Evolutionary conservation across 495 filamentous ascomycete species (phyloP), one percentile per base, ranked within the genome.

Genomic region (Penicillium canescens): DNA sequence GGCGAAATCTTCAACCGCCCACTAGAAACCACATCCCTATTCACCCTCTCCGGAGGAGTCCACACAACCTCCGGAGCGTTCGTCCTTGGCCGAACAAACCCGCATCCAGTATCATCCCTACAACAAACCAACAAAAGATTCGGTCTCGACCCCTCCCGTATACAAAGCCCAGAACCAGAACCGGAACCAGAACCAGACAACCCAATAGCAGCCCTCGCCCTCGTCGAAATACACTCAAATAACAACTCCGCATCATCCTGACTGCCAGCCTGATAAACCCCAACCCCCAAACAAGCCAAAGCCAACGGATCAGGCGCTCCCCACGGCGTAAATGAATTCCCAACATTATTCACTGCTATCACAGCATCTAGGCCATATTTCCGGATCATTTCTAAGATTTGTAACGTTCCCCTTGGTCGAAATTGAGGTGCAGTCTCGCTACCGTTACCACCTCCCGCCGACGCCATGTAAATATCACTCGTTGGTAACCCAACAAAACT

Each of bases 241-340:
- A 91, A 62, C 8, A 85, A 48, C 46, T 81, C 77, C 2, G 83
- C 78, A 66, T 86, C 84, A 12, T 61, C 55, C 61, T 76, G 72
- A 4, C 81, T 85, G 0, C 86, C 88, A 3, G 83, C 82, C 45
- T 89, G 85, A 58, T 90, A 91, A 3, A 90, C 50, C 0, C 83
- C 86, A 4, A 90, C 86, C 6, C 82, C 79, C 41, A 85, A 61
- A 41, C 81, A 84, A 36, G 86, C 86, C 42, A 90, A 60, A 14
- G 72, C 71, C 47, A 91, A 55, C 1, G 88, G 87, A 68, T 91
- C 89, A n/a, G 78, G 81, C n/a, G 71, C 81, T 0, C 87, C 88
- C 56, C 86, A 83, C 0, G 87, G 89, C 9, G 89, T 90, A 57
- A 91, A 90, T 0, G 87, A 84, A 66, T 91, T 91, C 2, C 87